Evolutionary conservation across 2,329 filamentous ascomycete species (phyloP), one percentile per base, ranked within the genome.

Genomic region (Paecilomyces sp.): DNA sequence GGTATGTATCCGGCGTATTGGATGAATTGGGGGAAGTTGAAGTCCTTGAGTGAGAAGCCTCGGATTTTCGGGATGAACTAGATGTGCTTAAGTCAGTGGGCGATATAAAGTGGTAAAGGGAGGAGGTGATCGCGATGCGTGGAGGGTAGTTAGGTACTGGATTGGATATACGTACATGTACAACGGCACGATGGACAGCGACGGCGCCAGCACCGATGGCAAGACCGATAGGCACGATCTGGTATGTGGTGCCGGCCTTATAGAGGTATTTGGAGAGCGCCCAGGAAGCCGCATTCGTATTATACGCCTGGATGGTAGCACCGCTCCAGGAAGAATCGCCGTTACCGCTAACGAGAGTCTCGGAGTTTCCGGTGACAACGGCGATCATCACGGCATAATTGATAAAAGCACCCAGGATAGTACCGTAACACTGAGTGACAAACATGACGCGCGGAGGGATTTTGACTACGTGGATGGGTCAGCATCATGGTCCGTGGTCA

Each of bases 21-120:
- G 57, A 84, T 79, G 59, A 84, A 79, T 62, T 83, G 81, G 0
- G 82, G 76, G 57, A 84, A 65, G 64, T 84, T 85, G 69, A 84
- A 70, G 12, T 81, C 77, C 2, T 63, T 59, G 1, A 79, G 61
- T 0, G 74, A 68, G 55, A 83, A 75, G 13, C 67, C 67, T 6
- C 74, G 68, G 58, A 84, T 74, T 52, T 74, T 81, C 25, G 81
- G 81, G 2, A 77, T 60, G 59, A 82, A 79, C 79, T 82, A 56
- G 0, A 25, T 3, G 11, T 12, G 13, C 15, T 15, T 9, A 13
- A 5, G 9, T 60, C n/a, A 47, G 41, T 18, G 9, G 6, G 41
- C 25, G 6, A 8, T 33, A 33, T 33, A 12, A 11, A 12, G 9
- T 5, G 31, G 31, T 3, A 8, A 33, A 33, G 41, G n/a, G 5